A percentile compares a stretch with the other conserved stretches of the same genome.
These are phyloP conservation scores for Aspergillus egyptiacus DNA, from an alignment of 495 filamentous ascomycete species.

Conservation along the genomic window DNA sequence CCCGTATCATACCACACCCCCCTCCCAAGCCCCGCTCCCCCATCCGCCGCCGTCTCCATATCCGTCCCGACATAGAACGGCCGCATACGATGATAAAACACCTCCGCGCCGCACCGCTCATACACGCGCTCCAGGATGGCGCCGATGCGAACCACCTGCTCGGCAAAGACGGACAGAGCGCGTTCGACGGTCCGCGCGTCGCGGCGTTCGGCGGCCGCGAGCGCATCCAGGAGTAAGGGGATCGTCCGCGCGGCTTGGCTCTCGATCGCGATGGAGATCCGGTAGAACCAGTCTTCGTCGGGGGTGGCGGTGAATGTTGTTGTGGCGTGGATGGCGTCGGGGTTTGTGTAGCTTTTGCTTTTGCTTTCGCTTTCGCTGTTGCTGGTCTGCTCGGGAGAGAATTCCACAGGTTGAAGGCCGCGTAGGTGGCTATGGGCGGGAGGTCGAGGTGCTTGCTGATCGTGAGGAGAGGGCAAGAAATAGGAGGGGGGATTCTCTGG, in stretches of 20 bases:
- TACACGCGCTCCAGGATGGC: not conserved
- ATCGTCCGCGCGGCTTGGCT: not conserved
- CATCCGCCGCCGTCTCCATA: too few relatives aligned
- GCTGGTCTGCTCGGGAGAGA: not conserved
- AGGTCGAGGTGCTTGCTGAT: not conserved
- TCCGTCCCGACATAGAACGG: too few relatives aligned
- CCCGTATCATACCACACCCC: too few relatives aligned
- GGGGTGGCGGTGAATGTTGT: not conserved
- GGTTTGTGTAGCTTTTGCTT: too few relatives aligned
- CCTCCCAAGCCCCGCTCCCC: too few relatives aligned
- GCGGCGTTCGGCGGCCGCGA: not conserved
- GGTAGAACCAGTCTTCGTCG: not conserved
- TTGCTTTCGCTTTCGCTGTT: not conserved
- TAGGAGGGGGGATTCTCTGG: not conserved
- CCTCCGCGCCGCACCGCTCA: not conserved
- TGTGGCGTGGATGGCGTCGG: not conserved
- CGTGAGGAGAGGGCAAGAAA: not conserved
- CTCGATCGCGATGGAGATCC: not conserved
- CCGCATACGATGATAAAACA: not conserved
- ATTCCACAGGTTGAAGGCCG: not conserved
- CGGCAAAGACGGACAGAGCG: not conserved
- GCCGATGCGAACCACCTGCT: not conserved
- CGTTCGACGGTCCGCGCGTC: not conserved
- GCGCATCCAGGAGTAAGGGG: not conserved
- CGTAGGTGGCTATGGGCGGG: not conserved